Conservation (phyloP, 192 early-diverging fungal species). For the Umbelopsis vinacea region DNA sequence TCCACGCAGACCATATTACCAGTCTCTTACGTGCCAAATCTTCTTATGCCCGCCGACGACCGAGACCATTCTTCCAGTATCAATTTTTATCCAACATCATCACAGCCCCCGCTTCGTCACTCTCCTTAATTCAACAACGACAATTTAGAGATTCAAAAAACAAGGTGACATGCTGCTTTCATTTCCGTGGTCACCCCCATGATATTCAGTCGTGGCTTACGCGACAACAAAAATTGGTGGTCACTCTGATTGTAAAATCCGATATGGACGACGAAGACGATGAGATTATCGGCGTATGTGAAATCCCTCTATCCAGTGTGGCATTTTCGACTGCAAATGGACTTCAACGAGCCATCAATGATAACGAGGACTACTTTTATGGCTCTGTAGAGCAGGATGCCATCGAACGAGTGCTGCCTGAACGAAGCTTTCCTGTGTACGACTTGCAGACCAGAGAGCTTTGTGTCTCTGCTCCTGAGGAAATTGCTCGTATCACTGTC, state of each 20-base stretch:
- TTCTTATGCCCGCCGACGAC: constrained; percentile 1
- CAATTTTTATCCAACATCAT: constrained; percentile 29
- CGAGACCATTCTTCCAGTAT: constrained; percentile 33
- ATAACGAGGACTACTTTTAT: constrained; percentile 10
- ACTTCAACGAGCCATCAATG: background rate
- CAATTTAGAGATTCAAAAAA: background rate
- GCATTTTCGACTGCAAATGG: background rate
- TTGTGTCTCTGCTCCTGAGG: constrained; percentile 21
- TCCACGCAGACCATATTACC: constrained; percentile 33
- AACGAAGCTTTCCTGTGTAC: constrained; percentile 31
- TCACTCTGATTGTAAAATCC: constrained; percentile 6
- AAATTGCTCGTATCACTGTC: constrained; percentile 33
- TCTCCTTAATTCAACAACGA: constrained; percentile 8
- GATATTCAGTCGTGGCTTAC: constrained; percentile 37
- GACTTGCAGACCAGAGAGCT: constrained; percentile 11
- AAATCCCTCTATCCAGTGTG: background rate
- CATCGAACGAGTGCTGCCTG: constrained; percentile 17
- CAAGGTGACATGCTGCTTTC: constrained; percentile 32
- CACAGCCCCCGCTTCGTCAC: constrained; percentile 26
- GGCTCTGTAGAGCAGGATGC: constrained; percentile 19
- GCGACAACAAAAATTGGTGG: constrained; percentile 3
- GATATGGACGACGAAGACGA: constrained; percentile 8
- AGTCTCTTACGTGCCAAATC: constrained; percentile 22
- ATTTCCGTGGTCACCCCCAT: constrained; percentile 30
- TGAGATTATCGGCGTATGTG: constrained; percentile 10